phyloP scores from a whole-genome alignment of 306 rosid genomes.

The Crataegus laevigata region DNA sequence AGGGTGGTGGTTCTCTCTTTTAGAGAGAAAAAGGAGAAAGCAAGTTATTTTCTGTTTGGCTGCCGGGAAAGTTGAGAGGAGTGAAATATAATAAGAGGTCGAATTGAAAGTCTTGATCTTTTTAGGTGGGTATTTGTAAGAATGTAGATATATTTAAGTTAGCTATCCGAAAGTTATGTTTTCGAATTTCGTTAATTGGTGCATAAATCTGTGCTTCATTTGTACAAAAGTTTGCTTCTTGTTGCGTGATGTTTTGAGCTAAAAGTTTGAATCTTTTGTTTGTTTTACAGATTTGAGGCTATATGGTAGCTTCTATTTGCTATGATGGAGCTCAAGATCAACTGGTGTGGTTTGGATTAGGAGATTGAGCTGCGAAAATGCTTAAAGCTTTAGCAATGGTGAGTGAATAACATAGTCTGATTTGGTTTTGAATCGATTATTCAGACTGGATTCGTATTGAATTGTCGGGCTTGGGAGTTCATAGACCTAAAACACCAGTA shows the following conservation, averaged over 20 bases:
- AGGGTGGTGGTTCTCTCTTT: background rate
- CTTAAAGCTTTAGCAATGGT: conserved; percentile 10
- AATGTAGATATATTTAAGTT: background rate
- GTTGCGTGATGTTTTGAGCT: conserved; percentile 18
- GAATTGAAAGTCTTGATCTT: background rate
- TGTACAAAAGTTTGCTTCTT: conserved; percentile 1
- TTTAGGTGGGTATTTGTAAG: background rate
- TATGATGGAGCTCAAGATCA: conserved; percentile 31
- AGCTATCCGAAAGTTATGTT: background rate
- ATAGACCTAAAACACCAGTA: conserved; percentile 17
- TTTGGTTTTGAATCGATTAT: conserved; percentile 4
- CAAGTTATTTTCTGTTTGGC: background rate
- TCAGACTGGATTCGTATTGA: conserved; percentile 12
- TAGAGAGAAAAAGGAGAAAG: background rate
- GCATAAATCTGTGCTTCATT: background rate
- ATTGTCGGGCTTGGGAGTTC: conserved; percentile 14
- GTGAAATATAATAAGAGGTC: background rate
- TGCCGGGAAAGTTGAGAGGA: background rate
- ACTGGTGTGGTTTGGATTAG: conserved; percentile 7
- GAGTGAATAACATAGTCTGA: conserved; percentile 15
- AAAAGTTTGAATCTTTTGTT: conserved; percentile 8
- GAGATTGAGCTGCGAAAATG: conserved; percentile 15
- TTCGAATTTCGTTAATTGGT: background rate
- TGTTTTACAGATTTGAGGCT: conserved; percentile 43
- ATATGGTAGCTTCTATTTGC: conserved; percentile 10